A percentile compares a stretch with the other conserved stretches of the same genome.
These are phyloP conservation scores for Sporopachydermia lactativora DNA, from an alignment of 805 yeast species.

Conservation along the genomic window DNA sequence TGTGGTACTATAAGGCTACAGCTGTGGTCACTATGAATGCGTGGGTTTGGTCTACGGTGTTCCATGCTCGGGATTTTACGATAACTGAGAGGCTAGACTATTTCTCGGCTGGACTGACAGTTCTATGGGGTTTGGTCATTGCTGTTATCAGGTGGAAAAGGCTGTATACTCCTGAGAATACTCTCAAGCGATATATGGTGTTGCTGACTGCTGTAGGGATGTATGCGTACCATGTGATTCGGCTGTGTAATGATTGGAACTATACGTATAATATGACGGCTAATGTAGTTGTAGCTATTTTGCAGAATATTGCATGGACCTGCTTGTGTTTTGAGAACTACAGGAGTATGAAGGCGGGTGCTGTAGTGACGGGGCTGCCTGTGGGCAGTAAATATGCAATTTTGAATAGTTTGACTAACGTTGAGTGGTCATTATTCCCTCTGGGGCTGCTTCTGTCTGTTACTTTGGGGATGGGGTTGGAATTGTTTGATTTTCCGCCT, in stretches of 20 bases:
- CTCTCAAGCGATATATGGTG: constrained; percentile 21
- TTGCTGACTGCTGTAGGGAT: constrained; percentile 30
- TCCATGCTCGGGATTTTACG: constrained; percentile 74
- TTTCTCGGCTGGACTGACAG: constrained; percentile 86
- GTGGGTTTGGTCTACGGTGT: constrained; percentile 76
- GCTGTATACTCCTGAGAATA: constrained; percentile 29
- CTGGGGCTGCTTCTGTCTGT: constrained; percentile 37
- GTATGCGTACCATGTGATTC: constrained; percentile 48
- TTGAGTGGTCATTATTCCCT: constrained; percentile 38
- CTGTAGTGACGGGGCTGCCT: not conserved
- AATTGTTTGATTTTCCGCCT: constrained; percentile 80
- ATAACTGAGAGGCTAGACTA: constrained; percentile 80
- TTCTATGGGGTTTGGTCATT: constrained; percentile 63
- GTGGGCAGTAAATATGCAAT: not conserved
- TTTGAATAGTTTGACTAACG: constrained; percentile 8
- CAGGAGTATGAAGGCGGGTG: constrained; percentile 15
- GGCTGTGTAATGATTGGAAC: constrained; percentile 65
- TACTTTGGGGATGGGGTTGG: constrained; percentile 71
- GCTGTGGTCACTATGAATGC: constrained; percentile 64
- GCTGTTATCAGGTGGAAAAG: constrained; percentile 46
- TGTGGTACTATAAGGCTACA: constrained; percentile 28
- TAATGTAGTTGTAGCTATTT: constrained; percentile 62
- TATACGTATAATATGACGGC: constrained; percentile 92
- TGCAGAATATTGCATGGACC: constrained; percentile 52
- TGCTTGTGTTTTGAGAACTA: constrained; percentile 15